These are phyloP conservation scores for Coprinellus micaceus DNA, from an alignment of 768 basidiomycete species.

Conservation along the genomic window DNA sequence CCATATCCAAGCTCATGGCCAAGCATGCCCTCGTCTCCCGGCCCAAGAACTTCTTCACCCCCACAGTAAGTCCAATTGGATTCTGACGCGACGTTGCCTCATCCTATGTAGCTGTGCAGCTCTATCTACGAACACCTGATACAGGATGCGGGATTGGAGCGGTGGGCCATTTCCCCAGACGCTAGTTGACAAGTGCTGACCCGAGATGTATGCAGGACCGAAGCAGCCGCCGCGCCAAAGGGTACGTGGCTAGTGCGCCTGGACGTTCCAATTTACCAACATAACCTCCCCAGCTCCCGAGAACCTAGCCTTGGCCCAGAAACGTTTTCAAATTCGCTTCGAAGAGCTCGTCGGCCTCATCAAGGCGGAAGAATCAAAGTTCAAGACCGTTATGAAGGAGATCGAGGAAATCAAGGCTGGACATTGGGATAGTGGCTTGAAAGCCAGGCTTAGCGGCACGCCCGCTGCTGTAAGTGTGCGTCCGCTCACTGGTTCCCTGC, in stretches of 20 bases:
- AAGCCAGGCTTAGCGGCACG: slow-evolving; percentile 24
- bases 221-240: slow-evolving; percentile 48
- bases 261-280: background rate
- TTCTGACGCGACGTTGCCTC: slow-evolving; percentile 8
- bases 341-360: slow-evolving; percentile 72
- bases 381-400: slow-evolving; percentile 72
- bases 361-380: slow-evolving; percentile 66
- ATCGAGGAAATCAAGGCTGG: slow-evolving; percentile 75
- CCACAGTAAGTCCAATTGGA: slow-evolving; percentile 47
- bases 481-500: background rate
- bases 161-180: slow-evolving; percentile 38
- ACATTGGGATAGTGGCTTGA: slow-evolving; percentile 54
- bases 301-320: slow-evolving; percentile 72
- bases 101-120: slow-evolving; percentile 55
- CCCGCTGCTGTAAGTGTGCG: slow-evolving; percentile 4
- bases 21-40: slow-evolving; percentile 68
- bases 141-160: slow-evolving; percentile 61
- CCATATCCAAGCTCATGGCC: slow-evolving; percentile 60
- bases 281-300: slow-evolving; percentile 45
- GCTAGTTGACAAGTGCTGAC: slow-evolving; percentile 4
- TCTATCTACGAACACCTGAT: slow-evolving; percentile 65
- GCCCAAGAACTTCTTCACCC: slow-evolving; percentile 62
- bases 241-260: slow-evolving; percentile 34
- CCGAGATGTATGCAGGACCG: slow-evolving; percentile 36
- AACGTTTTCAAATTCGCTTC: slow-evolving; percentile 65